These are phyloP conservation scores for Vigna nakashimae DNA, from an alignment of 306 rosid genomes.

Conservation along the genomic window DNA sequence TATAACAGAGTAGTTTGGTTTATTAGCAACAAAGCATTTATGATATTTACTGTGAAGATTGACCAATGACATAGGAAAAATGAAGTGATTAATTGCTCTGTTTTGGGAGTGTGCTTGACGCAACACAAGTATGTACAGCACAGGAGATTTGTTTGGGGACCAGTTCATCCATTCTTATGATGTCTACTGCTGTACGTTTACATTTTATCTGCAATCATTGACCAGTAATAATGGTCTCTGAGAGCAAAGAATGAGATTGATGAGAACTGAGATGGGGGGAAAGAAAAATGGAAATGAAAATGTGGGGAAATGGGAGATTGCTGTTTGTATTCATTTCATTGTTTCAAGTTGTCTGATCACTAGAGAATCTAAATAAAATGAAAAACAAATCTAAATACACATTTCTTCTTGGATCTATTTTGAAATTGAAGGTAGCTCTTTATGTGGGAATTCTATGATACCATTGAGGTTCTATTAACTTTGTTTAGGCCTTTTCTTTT, in stretches of 20 bases:
- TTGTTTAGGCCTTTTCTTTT: constrained; percentile 34
- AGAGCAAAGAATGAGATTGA: not conserved
- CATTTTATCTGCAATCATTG: not conserved
- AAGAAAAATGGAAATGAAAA: not conserved
- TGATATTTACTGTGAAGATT: constrained; percentile 14
- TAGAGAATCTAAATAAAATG: not conserved
- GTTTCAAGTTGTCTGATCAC: not conserved
- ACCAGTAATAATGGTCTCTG: not conserved
- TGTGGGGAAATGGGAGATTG: constrained; percentile 13
- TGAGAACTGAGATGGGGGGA: not conserved
- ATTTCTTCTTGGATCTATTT: constrained; percentile 14
- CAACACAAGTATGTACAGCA: not conserved
- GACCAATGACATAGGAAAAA: not conserved
- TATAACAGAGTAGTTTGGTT: constrained; percentile 22
- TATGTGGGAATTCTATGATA: not conserved
- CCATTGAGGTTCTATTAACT: not conserved
- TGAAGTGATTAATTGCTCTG: constrained; percentile 8
- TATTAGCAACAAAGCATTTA: constrained; percentile 22
- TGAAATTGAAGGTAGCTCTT: not conserved
- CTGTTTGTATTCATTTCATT: not conserved
- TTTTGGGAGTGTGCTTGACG: constrained; percentile 36
- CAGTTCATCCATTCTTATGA: not conserved
- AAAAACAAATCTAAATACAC: not conserved
- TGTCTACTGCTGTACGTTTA: not conserved
- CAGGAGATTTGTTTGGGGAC: not conserved